A percentile compares a stretch with the other conserved stretches of the same genome.
Conservation (phyloP, 129 eudicot species). For the Oenanthe sinensis region DNA sequence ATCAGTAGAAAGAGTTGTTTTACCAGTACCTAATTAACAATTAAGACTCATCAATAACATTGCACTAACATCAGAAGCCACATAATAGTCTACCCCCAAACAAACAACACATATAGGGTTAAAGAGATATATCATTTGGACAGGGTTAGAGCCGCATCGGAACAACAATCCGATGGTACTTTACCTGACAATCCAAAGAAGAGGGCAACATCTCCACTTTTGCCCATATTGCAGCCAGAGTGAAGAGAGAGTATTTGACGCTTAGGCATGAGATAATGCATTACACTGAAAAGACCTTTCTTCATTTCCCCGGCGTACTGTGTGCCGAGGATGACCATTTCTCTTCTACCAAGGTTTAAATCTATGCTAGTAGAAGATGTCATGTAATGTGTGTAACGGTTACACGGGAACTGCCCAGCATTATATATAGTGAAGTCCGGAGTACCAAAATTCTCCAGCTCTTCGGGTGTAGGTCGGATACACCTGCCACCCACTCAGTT, state of each 20-base stretch:
- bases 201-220: conserved; percentile 91
- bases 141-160: conserved; percentile 30
- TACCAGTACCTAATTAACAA: conserved; percentile 66
- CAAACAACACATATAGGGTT: conserved; percentile 8
- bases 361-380: conserved; percentile 99
- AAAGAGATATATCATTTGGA: conserved; percentile 21
- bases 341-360: conserved; percentile 76
- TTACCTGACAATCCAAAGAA: conserved; percentile 98
- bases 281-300: conserved; percentile 94
- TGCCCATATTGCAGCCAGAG: conserved; percentile 99
- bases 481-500: conserved; percentile 97
- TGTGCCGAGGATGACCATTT: conserved; percentile 99
- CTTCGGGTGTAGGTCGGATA: conserved; percentile 98
- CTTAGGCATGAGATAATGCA: conserved; percentile 99
- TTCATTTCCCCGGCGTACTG: conserved; percentile 99
- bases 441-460: conserved; percentile 97
- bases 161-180: conserved; percentile 23
- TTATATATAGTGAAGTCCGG: conserved; percentile 99
- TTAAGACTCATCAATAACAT: neutral
- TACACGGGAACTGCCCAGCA: conserved; percentile 98
- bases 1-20: conserved; percentile 94
- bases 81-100: neutral
- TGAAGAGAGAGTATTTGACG: conserved; percentile 94
- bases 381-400: conserved; percentile 98
- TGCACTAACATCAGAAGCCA: neutral